A percentile compares a stretch with the other conserved stretches of the same genome.
Evolutionary conservation across 202 grass and related monocot genomes (phyloP).

Genomic region (Brachypodium distachyon): DNA sequence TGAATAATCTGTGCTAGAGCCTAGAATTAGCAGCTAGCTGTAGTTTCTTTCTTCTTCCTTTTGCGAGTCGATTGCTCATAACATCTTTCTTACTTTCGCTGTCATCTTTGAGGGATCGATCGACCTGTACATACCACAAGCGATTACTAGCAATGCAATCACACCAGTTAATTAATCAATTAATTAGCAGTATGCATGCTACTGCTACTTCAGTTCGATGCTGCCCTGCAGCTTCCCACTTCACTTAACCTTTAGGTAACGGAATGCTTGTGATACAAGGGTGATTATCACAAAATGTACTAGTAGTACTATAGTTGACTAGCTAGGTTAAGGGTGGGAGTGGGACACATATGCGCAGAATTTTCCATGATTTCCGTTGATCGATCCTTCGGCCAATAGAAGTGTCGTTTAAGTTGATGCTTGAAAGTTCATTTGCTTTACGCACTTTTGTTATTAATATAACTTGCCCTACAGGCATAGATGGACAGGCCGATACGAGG

Average conservation of each 20-base stretch:
- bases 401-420: background rate
- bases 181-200: background rate
- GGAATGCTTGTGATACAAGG: conserved; percentile 17
- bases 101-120: background rate
- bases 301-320: background rate
- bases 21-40: too few species aligned
- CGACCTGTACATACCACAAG: conserved; percentile 9
- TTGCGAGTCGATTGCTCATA: background rate
- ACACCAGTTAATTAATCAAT: background rate
- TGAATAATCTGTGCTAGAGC: too few species aligned
- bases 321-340: background rate
- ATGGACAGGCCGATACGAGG: conserved; percentile 79
- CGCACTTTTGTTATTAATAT: background rate
- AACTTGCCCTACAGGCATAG: conserved; percentile 52
- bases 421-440: conserved; percentile 6
- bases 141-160: background rate
- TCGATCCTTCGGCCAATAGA: background rate
- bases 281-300: background rate
- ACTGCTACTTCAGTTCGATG: background rate
- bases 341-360: background rate
- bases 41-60: background rate
- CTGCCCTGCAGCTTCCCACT: background rate
- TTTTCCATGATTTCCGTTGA: conserved; percentile 1
- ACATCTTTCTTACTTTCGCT: background rate
- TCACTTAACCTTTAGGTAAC: conserved; percentile 20